A percentile compares a stretch with the other conserved stretches of the same genome.
Conservation (phyloP, 2,329 filamentous ascomycete genomes). For the Tolypocladium pustulatum region DNA sequence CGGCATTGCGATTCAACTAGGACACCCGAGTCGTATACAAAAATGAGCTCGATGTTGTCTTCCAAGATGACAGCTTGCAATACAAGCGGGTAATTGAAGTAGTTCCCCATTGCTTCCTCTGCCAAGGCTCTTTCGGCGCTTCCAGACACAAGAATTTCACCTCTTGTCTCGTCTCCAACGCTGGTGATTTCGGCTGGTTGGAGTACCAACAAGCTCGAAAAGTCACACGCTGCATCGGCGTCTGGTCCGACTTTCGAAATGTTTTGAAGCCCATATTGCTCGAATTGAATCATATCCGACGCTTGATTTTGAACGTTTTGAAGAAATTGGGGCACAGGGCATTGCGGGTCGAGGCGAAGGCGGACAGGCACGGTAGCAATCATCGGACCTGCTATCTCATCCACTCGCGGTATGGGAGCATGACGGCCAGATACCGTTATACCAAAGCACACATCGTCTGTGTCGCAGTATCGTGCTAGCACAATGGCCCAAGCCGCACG, state of each 20-base stretch:
- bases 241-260: background rate
- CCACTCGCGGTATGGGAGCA: conserved; percentile 10
- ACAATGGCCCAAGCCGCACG: conserved; percentile 16
- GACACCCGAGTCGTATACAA: conserved; percentile 3
- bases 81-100: conserved; percentile 7
- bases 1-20: background rate
- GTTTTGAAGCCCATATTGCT: background rate
- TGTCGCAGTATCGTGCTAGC: conserved; percentile 6
- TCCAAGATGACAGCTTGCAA: background rate
- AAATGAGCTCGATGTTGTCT: background rate
- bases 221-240: background rate
- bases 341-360: conserved; percentile 1
- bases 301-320: conserved; percentile 7
- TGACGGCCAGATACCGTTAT: conserved; percentile 12
- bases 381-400: conserved; percentile 10
- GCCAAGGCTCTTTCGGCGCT: background rate
- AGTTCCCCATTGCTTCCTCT: conserved; percentile 7
- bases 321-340: conserved; percentile 7
- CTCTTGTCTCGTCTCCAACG: background rate
- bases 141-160: background rate
- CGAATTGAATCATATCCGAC: conserved; percentile 4
- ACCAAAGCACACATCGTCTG: conserved; percentile 13
- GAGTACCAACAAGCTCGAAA: background rate
- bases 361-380: conserved; percentile 11
- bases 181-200: background rate